A percentile compares a stretch with the other conserved stretches of the same genome.
These are phyloP conservation scores for Penicillium sp. DNA, from an alignment of 2,329 filamentous ascomycete genomes.

Conservation along the genomic window DNA sequence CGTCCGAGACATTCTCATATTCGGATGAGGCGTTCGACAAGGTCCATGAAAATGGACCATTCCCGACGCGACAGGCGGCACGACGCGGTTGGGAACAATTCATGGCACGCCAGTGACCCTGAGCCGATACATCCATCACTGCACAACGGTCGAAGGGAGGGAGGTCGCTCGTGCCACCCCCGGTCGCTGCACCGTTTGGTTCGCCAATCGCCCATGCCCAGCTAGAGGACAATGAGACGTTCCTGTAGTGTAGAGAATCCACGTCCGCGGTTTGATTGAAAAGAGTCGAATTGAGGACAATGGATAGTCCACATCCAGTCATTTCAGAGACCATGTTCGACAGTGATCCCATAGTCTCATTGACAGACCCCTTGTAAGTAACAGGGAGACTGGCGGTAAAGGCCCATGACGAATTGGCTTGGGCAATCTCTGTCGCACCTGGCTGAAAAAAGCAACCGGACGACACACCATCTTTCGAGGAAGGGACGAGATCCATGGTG, in stretches of 20 bases:
- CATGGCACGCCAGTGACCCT: slow-evolving; percentile 53
- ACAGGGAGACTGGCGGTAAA: slow-evolving; percentile 25
- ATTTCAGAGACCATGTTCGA: slow-evolving; percentile 34
- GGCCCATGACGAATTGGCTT: slow-evolving; percentile 52
- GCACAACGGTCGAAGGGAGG: slow-evolving; percentile 49
- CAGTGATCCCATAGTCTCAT: slow-evolving; percentile 26
- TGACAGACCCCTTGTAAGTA: slow-evolving; percentile 21
- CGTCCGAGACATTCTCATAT: slow-evolving; percentile 41
- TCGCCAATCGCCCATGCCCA: slow-evolving; percentile 58
- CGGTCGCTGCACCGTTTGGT: slow-evolving; percentile 44
- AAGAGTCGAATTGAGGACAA: slow-evolving; percentile 53
- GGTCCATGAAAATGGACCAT: slow-evolving; percentile 54
- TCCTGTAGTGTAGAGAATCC: slow-evolving; percentile 43
- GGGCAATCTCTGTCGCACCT: slow-evolving; percentile 35
- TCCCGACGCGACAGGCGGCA: slow-evolving; percentile 52
- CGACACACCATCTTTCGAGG: slow-evolving; percentile 38
- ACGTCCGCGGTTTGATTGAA: slow-evolving; percentile 46
- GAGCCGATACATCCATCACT: slow-evolving; percentile 43
- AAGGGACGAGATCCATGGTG: slow-evolving; percentile 28
- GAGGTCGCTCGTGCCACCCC: slow-evolving; percentile 18
- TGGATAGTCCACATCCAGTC: slow-evolving; percentile 56
- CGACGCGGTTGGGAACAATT: slow-evolving; percentile 50
- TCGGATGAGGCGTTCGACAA: slow-evolving; percentile 41
- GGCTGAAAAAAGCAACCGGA: slow-evolving; percentile 51
- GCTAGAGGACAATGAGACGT: slow-evolving; percentile 46